Conservation (phyloP, 257 asterid genomes). For the Pogostemon cablin region DNA sequence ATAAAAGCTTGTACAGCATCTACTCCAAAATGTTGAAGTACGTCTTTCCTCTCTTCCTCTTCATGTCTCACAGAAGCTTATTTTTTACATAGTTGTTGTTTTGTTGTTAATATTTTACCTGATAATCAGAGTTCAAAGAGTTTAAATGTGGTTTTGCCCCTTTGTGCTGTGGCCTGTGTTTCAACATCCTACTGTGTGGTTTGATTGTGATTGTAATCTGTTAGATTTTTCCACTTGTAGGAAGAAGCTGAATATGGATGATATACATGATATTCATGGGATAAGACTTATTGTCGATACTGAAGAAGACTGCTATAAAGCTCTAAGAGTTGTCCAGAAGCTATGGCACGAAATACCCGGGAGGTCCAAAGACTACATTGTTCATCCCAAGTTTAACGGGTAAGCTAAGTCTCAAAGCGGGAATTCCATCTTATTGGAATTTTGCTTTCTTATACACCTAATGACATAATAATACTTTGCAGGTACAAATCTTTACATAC, state of each 20-base stretch:
- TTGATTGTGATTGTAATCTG: slow-evolving; percentile 18
- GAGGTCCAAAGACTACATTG: slow-evolving; percentile 87
- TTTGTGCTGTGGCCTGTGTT: background rate
- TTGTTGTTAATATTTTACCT: background rate
- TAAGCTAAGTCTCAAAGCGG: slow-evolving; percentile 35
- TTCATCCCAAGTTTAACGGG: slow-evolving; percentile 84
- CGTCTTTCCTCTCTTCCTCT: slow-evolving; percentile 24
- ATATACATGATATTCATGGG: slow-evolving; percentile 91
- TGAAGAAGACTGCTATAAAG: slow-evolving; percentile 90
- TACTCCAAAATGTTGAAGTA: slow-evolving; percentile 90
- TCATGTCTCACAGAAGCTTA: background rate
- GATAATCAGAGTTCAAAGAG: background rate
- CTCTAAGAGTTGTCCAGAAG: slow-evolving; percentile 68
- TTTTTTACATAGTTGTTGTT: slow-evolving; percentile 4
- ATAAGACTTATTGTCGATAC: slow-evolving; percentile 84
- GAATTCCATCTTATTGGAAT: background rate
- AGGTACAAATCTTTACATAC: slow-evolving; percentile 94
- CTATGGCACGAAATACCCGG: slow-evolving; percentile 87
- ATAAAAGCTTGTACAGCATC: slow-evolving; percentile 91
- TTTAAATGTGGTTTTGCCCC: background rate
- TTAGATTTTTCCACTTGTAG: slow-evolving; percentile 42
- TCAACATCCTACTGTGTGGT: slow-evolving; percentile 10
- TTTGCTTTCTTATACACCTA: slow-evolving; percentile 8
- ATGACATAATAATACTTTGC: slow-evolving; percentile 25
- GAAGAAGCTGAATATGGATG: slow-evolving; percentile 88